A percentile compares a stretch with the other conserved stretches of the same genome.
Evolutionary conservation across 164 flowering plant species (phyloP).

Genomic region (Kingdonia uniflora): DNA sequence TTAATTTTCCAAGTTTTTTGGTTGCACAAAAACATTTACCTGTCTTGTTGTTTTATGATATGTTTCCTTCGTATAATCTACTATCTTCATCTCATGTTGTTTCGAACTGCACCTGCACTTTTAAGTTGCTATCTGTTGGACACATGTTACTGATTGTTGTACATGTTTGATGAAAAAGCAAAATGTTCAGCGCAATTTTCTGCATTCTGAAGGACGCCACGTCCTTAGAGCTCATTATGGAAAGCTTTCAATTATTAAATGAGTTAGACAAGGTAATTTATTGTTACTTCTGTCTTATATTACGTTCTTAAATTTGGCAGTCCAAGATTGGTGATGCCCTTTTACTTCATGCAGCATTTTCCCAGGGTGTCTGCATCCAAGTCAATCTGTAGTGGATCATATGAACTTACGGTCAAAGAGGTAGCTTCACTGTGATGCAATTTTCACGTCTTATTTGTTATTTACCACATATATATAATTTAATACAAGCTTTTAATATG

Average conservation of each 20-base stretch:
- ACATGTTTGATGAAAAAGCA: conserved; percentile 26
- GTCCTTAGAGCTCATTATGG: conserved; percentile 49
- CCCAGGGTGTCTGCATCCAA: conserved; percentile 34
- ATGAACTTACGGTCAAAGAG: conserved; percentile 42
- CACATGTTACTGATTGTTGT: neutral
- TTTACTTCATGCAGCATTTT: conserved; percentile 31
- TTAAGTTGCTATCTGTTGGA: too few species aligned
- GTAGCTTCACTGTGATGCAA: conserved; percentile 21
- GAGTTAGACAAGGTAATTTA: conserved; percentile 56
- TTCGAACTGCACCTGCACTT: too few species aligned
- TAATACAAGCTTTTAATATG: conserved; percentile 5
- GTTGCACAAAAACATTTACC: too few species aligned
- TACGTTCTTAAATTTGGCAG: neutral
- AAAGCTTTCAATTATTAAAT: conserved; percentile 55
- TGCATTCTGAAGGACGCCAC: conserved; percentile 44
- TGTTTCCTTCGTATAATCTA: too few species aligned
- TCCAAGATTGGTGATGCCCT: neutral
- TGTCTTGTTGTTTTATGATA: too few species aligned
- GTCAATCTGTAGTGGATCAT: conserved; percentile 12
- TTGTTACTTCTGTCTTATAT: neutral
- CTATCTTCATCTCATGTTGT: too few species aligned
- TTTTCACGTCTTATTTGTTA: too few species aligned
- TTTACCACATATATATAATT: too few species aligned
- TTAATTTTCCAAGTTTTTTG: too few species aligned
- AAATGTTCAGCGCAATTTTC: conserved; percentile 60